A percentile compares a stretch with the other conserved stretches of the same genome.
Conservation (phyloP, 768 basidiomycete species). For the Cantharellus cinnabarinus region DNA sequence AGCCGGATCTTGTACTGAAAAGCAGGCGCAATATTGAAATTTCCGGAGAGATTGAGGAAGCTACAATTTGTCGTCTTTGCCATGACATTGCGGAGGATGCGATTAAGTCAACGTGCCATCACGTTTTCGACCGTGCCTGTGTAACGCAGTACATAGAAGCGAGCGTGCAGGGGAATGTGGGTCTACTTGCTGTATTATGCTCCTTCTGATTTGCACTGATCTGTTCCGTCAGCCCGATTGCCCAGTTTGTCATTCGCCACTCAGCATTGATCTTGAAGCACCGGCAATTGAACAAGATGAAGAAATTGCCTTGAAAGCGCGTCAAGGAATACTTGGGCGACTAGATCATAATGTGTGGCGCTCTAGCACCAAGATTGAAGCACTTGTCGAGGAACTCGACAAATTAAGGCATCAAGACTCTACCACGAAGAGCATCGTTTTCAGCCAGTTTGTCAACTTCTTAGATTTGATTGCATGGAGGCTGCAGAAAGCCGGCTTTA, state of each 20-base stretch:
- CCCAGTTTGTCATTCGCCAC: constrained; percentile 78
- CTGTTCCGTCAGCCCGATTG: constrained; percentile 48
- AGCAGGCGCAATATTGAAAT: constrained; percentile 45
- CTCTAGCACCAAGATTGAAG: constrained; percentile 95
- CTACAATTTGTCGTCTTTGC: constrained; percentile 83
- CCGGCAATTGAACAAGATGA: constrained; percentile 75
- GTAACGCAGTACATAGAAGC: constrained; percentile 81
- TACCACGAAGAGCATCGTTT: constrained; percentile 91
- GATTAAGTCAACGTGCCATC: constrained; percentile 79
- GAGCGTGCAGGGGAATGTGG: constrained; percentile 39
- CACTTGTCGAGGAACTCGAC: constrained; percentile 79
- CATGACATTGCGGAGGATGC: constrained; percentile 95
- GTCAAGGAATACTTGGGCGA: constrained; percentile 87
- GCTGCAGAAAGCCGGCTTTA: constrained; percentile 80
- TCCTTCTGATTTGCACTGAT: background rate
- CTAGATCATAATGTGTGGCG: constrained; percentile 79
- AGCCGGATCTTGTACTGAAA: constrained; percentile 77
- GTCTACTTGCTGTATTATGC: constrained; percentile 11
- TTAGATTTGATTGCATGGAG: constrained; percentile 79
- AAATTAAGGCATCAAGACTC: constrained; percentile 67
- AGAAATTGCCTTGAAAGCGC: constrained; percentile 20
- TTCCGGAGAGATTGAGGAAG: constrained; percentile 42
- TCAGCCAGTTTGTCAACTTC: constrained; percentile 78
- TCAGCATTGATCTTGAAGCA: constrained; percentile 92
- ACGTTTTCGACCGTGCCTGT: constrained; percentile 92